Evolutionary conservation across 768 basidiomycete species (phyloP).

Genomic region (Rhodotorula paludigena): DNA sequence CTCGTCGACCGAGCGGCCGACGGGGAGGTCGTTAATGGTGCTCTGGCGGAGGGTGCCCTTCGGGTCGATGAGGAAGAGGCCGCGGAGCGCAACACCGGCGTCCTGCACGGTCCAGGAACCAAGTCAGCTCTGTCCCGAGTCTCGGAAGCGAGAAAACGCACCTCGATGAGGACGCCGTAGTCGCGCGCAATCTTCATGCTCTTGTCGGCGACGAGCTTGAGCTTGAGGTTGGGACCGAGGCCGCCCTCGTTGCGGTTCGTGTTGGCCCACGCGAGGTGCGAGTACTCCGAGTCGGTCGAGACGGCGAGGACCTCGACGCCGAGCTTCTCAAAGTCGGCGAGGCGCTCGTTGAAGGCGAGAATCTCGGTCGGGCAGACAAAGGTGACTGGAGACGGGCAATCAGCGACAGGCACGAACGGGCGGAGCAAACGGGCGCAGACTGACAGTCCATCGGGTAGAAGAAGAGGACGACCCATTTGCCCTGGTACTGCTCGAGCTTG

Average conservation of each 20-base stretch:
- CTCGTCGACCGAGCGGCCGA: constrained; percentile 93
- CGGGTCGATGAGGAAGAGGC: constrained; percentile 79
- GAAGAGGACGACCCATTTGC: constrained; percentile 73
- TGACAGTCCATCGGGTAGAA: constrained; percentile 81
- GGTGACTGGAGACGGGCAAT: constrained; percentile 4
- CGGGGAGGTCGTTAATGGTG: constrained; percentile 77
- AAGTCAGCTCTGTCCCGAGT: background rate
- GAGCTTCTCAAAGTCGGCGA: constrained; percentile 66
- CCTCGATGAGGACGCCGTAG: constrained; percentile 81
- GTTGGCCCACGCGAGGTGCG: constrained; percentile 51
- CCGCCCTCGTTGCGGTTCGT: constrained; percentile 80
- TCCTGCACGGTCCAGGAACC: constrained; percentile 54
- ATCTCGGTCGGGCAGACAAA: constrained; percentile 83
- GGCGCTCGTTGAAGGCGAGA: constrained; percentile 85
- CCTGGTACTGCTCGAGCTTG: constrained; percentile 23
- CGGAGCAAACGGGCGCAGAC: background rate
- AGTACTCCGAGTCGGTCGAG: constrained; percentile 77
- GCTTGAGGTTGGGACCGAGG: constrained; percentile 77
- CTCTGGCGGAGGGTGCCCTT: constrained; percentile 61
- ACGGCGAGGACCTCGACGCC: constrained; percentile 73
- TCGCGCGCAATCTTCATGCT: constrained; percentile 73
- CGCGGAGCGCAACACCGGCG: constrained; percentile 79
- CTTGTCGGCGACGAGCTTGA: constrained; percentile 75
- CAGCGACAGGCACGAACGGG: background rate
- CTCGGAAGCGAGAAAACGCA: background rate